A percentile compares a stretch with the other conserved stretches of the same genome.
Evolutionary conservation across 75 land plant species (phyloP).

Genomic region (Adiantum capillusveneris): DNA sequence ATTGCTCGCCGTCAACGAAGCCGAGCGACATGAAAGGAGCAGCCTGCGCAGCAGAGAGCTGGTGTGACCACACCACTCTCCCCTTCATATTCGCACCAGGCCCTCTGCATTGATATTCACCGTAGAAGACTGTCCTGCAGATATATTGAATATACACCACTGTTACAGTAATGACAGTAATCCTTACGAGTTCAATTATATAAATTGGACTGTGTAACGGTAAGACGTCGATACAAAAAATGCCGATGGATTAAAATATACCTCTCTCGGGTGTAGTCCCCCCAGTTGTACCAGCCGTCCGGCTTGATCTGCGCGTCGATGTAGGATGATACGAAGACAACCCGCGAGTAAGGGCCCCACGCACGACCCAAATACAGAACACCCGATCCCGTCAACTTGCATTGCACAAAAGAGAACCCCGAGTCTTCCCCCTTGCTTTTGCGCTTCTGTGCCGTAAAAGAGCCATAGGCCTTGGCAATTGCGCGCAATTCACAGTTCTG

Average conservation of each 20-base stretch:
- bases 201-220: no score
- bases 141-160: no score
- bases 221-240: no score
- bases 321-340: slow-evolving; percentile 21
- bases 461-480: slow-evolving; percentile 35
- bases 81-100: slow-evolving; percentile 25
- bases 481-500: slow-evolving; percentile 56
- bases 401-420: slow-evolving; percentile 29
- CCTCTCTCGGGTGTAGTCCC: slow-evolving; percentile 17
- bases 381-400: slow-evolving; percentile 29
- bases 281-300: slow-evolving; percentile 32
- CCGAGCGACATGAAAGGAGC: no score
- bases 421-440: slow-evolving; percentile 7
- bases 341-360: slow-evolving; percentile 33
- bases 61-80: slow-evolving; percentile 5
- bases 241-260: slow-evolving; percentile 1
- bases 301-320: slow-evolving; percentile 20
- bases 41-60: no score
- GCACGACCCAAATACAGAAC: slow-evolving; percentile 25
- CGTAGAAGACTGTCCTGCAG: slow-evolving; percentile 28
- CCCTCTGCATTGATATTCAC: slow-evolving; percentile 23
- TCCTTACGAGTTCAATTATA: no score
- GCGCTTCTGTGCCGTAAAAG: slow-evolving; percentile 67
- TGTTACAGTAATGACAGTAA: no score
- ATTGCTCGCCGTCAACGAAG: no score